Evolutionary conservation across 345 rosid genomes (phyloP).

Genomic region (Capsella bursapastoris): DNA sequence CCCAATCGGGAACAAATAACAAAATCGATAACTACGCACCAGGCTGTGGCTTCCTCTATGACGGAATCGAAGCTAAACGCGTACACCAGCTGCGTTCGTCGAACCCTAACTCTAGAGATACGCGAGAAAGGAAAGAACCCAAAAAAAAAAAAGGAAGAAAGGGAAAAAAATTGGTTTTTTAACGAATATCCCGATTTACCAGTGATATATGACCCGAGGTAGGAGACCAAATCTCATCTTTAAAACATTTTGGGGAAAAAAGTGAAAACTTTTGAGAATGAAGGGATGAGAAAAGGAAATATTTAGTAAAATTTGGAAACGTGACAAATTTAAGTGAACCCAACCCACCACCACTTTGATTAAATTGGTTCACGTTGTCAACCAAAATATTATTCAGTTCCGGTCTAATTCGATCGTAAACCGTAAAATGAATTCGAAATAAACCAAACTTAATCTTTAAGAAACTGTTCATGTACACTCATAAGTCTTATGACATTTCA

Average conservation of each 20-base stretch:
- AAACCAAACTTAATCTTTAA: background rate
- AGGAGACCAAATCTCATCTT: background rate
- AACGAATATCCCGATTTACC: slow-evolving; percentile 28
- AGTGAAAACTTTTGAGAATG: slow-evolving; percentile 21
- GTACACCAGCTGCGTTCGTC: slow-evolving; percentile 33
- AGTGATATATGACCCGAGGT: background rate
- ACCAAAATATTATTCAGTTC: background rate
- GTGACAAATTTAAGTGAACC: slow-evolving; percentile 7
- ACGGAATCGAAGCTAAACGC: slow-evolving; percentile 31
- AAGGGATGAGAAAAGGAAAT: slow-evolving; percentile 33
- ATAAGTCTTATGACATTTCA: slow-evolving; percentile 5
- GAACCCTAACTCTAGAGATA: slow-evolving; percentile 31
- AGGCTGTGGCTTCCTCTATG: slow-evolving; percentile 21
- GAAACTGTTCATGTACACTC: too few relatives aligned
- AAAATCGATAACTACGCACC: slow-evolving; percentile 11
- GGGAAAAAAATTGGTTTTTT: background rate
- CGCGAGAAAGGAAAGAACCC: slow-evolving; percentile 17
- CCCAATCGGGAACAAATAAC: background rate
- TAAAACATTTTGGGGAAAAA: background rate
- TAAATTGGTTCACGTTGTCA: slow-evolving; percentile 6
- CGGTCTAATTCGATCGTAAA: background rate
- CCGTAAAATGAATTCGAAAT: background rate
- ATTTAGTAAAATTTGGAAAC: slow-evolving; percentile 3
- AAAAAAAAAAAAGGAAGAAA: background rate
- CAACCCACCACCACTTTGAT: slow-evolving; percentile 2